Conservation (phyloP, 2,329 filamentous ascomycete species). For the Fusarium sp. region DNA sequence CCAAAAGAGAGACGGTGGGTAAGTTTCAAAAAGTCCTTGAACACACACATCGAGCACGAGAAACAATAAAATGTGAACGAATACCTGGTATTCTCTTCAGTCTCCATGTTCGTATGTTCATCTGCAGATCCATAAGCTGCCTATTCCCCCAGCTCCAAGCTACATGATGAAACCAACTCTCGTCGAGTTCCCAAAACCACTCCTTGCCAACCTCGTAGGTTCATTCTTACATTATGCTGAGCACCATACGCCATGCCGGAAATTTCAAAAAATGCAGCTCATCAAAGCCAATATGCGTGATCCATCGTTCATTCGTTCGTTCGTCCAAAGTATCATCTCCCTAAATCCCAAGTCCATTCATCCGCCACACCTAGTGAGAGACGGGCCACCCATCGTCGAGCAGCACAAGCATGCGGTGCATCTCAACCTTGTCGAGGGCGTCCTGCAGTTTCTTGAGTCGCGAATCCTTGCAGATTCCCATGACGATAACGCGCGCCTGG, state of each 20-base stretch:
- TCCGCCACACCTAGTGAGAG: not conserved
- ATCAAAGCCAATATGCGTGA: not conserved
- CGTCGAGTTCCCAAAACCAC: not conserved
- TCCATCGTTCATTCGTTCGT: not conserved
- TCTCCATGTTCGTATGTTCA: not conserved
- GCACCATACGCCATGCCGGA: not conserved
- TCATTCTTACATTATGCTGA: not conserved
- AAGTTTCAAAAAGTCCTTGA: no score
- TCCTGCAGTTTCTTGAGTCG: constrained; percentile 2
- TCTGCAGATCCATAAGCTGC: not conserved
- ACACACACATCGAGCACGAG: no score
- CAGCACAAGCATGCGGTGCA: constrained; percentile 7
- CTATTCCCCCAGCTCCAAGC: not conserved
- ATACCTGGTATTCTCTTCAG: no score
- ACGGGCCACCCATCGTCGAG: not conserved
- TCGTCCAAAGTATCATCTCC: not conserved
- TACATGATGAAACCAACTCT: no score
- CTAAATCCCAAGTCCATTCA: not conserved
- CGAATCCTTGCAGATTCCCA: not conserved
- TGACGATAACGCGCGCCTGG: not conserved
- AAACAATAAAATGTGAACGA: no score
- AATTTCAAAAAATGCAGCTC: not conserved
- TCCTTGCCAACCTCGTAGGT: not conserved
- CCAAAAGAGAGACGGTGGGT: no score
- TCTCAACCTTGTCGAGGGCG: constrained; percentile 19